These are phyloP conservation scores for Paracamarosporium sp. DNA, from an alignment of 2,329 filamentous ascomycete species.

Conservation along the genomic window DNA sequence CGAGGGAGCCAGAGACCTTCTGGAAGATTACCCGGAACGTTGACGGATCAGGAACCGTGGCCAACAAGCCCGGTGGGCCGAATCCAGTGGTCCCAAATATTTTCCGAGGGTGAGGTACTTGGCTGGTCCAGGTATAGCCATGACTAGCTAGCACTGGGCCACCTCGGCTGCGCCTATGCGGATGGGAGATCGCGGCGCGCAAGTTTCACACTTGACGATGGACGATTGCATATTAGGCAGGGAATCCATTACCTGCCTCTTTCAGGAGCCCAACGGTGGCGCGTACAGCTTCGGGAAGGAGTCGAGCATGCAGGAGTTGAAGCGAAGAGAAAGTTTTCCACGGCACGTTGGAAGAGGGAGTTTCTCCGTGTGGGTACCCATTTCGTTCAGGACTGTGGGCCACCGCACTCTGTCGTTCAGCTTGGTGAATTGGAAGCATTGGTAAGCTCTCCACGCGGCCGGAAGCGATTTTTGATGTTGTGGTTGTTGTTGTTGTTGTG, in stretches of 20 bases:
- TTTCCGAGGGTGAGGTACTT: not conserved
- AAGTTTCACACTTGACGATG: conserved; percentile 4
- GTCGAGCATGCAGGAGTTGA: not conserved
- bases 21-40: conserved; percentile 1
- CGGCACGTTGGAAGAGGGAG: not conserved
- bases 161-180: conserved; percentile 4
- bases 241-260: not conserved
- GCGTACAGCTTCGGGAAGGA: not conserved
- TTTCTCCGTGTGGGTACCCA: not conserved
- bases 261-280: conserved; percentile 5
- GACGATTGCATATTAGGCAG: not conserved
- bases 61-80: not conserved
- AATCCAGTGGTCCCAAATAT: not conserved
- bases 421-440: not conserved
- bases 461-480: not conserved
- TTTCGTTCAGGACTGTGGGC: not conserved
- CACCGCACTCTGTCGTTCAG: not conserved
- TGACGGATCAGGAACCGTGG: not conserved
- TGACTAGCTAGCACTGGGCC: too few relatives aligned
- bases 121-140: not conserved
- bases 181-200: conserved; percentile 1
- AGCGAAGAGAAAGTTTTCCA: not conserved
- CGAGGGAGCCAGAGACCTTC: not conserved
- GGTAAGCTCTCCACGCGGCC: not conserved
- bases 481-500: conserved; percentile 1